These are phyloP conservation scores for Dalbergia cochinchinensis DNA, from an alignment of 306 rosid genomes.

Conservation along the genomic window DNA sequence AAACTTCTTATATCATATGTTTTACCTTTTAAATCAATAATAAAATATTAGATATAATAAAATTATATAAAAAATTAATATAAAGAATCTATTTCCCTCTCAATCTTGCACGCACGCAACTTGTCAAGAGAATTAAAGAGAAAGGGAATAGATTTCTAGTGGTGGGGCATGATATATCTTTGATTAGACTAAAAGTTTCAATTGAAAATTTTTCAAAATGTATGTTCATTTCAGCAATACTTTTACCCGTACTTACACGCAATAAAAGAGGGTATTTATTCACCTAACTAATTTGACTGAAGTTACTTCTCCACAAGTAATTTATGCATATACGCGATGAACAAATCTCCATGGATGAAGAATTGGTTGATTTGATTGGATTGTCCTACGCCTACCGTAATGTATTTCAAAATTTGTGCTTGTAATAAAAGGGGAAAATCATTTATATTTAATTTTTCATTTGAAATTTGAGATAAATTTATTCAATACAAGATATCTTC, in stretches of 20 bases:
- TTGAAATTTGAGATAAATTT: neutral
- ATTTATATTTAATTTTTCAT: neutral
- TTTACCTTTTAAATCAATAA: too few relatives aligned
- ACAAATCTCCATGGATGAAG: neutral
- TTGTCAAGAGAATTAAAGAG: neutral
- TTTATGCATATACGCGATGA: neutral
- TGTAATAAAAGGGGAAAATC: neutral
- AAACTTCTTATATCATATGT: too few relatives aligned
- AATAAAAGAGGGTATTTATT: neutral
- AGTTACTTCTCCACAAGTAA: neutral
- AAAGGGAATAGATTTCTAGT: neutral
- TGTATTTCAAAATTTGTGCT: constrained; percentile 1
- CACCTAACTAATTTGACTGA: constrained; percentile 15
- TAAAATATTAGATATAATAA: too few relatives aligned
- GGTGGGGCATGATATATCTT: neutral
- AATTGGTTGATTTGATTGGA: neutral
- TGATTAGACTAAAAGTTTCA: neutral
- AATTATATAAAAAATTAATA: too few relatives aligned
- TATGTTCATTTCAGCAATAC: neutral
- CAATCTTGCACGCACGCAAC: neutral
- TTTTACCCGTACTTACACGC: constrained; percentile 2
- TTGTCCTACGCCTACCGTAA: neutral
- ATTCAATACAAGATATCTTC: neutral
- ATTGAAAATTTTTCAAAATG: neutral
- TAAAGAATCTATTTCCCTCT: neutral